Evolutionary conservation across 306 rosid genomes (phyloP), one percentile per base, ranked within the genome.

Genomic region (Acmispon strigosus): DNA sequence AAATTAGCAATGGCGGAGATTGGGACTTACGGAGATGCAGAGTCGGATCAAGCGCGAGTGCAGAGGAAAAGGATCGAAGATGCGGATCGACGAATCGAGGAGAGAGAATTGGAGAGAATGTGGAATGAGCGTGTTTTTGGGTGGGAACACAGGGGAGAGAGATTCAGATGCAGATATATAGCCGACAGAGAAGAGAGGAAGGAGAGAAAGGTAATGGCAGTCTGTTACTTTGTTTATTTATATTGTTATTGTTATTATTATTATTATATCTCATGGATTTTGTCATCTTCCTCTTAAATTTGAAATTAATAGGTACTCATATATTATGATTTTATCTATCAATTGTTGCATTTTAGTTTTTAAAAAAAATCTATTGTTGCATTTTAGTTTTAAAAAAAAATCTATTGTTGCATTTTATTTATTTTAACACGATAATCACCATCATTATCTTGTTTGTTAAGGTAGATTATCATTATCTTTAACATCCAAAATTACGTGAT

Each of bases 151-250:
- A 71, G 10, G 61, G 55, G 76, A 34, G 60, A 17, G 37, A 68
- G 75, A 52, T 63, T 1, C 51, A 29, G 63, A 56, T 62, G 70
- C 68, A 55, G 72, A 62, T 63, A 78, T 37, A 71, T 58, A 64
- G 82, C 82, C 78, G 78, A 59, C 73, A 73, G 60, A 47, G 67
- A 75, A 44, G 73, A 24, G 11, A 45, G 48, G 43, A 39, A 66
- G 17, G 57, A 55, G 20, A 64, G 61, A 67, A 67, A 56, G 72
- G 56, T 42, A 73, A 24, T 53, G 78, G 9, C 13, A 74, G 56
- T 74, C 7, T 48, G 27, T 49, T 19, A 56, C 74, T 69, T 41
- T 8, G 24, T 53, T 32, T 32, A 27, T 4, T 32, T 32, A 27
- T 4, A 27, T 27, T 2, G 3, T 22, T 32, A 32, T 54, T 55